These are phyloP conservation scores for Aquilaria yunnanensis DNA, from an alignment of 345 rosid genomes.

Conservation along the genomic window DNA sequence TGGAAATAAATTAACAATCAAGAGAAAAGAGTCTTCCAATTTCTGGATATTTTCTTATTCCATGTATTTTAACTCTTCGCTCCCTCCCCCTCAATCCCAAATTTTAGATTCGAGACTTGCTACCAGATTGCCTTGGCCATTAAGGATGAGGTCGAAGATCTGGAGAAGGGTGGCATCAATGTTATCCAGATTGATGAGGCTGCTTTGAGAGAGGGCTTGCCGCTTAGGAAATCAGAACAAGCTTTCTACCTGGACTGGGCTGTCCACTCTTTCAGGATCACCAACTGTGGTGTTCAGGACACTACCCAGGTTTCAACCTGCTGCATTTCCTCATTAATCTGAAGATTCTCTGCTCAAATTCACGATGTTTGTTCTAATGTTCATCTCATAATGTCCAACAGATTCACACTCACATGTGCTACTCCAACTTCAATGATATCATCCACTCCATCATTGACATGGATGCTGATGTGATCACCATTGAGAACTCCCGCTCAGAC, in stretches of 20 bases:
- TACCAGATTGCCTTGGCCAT: slow-evolving; percentile 98
- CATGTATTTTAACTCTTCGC: not conserved
- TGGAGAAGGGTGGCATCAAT: slow-evolving; percentile 81
- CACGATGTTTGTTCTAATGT: too few species aligned
- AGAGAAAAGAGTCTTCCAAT: not conserved
- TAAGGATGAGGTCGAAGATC: slow-evolving; percentile 97
- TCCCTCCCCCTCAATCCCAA: too few species aligned
- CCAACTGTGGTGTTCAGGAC: slow-evolving; percentile 83
- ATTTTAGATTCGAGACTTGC: slow-evolving; percentile 77
- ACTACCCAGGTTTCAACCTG: slow-evolving; percentile 66
- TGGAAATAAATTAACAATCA: not conserved
- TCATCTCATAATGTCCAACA: slow-evolving; percentile 13
- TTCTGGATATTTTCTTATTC: not conserved
- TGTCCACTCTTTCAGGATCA: slow-evolving; percentile 98
- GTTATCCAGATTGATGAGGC: slow-evolving; percentile 99
- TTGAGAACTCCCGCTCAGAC: slow-evolving; percentile 97
- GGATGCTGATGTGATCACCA: slow-evolving; percentile 98
- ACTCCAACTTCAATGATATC: slow-evolving; percentile 97
- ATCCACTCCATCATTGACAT: slow-evolving; percentile 94
- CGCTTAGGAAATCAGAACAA: slow-evolving; percentile 96
- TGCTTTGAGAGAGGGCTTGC: slow-evolving; percentile 95
- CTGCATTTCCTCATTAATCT: not conserved
- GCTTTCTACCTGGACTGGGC: slow-evolving; percentile 99
- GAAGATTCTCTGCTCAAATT: not conserved
- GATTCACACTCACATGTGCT: slow-evolving; percentile 99